A percentile compares a stretch with the other conserved stretches of the same genome.
Conservation (phyloP, 2,329 filamentous ascomycete genomes). For the Ascochyta pisi region DNA sequence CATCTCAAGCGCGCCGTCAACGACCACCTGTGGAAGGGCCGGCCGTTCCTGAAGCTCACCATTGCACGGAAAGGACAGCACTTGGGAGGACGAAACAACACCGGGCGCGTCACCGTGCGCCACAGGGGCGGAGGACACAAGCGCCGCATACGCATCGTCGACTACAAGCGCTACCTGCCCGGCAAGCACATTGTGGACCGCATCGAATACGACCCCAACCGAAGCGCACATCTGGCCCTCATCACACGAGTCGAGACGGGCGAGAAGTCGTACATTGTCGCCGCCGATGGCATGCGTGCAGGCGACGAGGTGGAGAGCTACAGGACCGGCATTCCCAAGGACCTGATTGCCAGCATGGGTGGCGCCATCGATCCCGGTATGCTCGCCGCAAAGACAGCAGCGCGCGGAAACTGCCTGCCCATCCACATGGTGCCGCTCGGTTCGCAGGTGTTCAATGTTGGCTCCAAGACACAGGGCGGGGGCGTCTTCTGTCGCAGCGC, state of each 20-base stretch:
- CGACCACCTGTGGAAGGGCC: conserved; percentile 95
- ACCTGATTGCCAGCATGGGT: conserved; percentile 90
- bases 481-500: conserved; percentile 95
- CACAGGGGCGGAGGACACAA: conserved; percentile 93
- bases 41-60: conserved; percentile 82
- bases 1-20: conserved; percentile 93
- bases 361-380: conserved; percentile 94
- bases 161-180: conserved; percentile 79
- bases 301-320: conserved; percentile 95
- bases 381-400: conserved; percentile 90
- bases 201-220: conserved; percentile 94
- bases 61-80: conserved; percentile 90
- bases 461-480: conserved; percentile 72
- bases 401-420: conserved; percentile 92
- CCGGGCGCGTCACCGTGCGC: conserved; percentile 83
- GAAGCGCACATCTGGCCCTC: conserved; percentile 91
- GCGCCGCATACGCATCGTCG: conserved; percentile 87
- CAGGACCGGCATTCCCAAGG: conserved; percentile 83
- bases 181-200: conserved; percentile 89
- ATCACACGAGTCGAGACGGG: conserved; percentile 76
- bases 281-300: conserved; percentile 90
- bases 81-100: conserved; percentile 91
- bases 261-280: conserved; percentile 87
- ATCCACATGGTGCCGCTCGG: conserved; percentile 95
- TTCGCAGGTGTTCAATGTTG: conserved; percentile 91